A percentile compares a stretch with the other conserved stretches of the same genome.
Evolutionary conservation across 768 basidiomycete genomes (phyloP).

Genomic region (Boletus sp.): DNA sequence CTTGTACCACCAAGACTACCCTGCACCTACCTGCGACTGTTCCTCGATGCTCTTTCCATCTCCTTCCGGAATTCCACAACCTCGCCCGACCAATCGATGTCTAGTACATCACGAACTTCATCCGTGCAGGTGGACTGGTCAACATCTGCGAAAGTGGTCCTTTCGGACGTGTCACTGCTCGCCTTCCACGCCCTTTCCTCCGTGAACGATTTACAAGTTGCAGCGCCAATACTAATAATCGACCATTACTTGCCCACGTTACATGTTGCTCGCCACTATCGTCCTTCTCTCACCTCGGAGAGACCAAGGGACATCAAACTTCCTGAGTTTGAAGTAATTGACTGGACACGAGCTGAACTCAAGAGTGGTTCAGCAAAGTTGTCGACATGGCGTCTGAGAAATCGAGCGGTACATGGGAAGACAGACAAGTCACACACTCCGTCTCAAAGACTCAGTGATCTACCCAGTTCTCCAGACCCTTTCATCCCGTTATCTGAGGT

Average conservation of each 20-base stretch:
- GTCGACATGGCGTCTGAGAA: conserved; percentile 60
- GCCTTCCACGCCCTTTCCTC: conserved; percentile 37
- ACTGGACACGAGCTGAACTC: conserved; percentile 56
- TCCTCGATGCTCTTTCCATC: conserved; percentile 38
- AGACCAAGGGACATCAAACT: conserved; percentile 30
- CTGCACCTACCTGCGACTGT: conserved; percentile 51
- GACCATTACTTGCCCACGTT: conserved; percentile 65
- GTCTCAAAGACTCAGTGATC: conserved; percentile 12
- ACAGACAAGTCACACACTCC: conserved; percentile 18
- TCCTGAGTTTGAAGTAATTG: conserved; percentile 55
- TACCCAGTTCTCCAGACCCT: conserved; percentile 16
- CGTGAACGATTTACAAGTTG: conserved; percentile 25
- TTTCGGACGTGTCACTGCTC: conserved; percentile 57
- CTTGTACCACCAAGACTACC: conserved; percentile 52
- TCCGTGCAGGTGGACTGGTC: background rate
- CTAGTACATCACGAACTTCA: background rate
- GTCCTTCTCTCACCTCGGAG: conserved; percentile 34
- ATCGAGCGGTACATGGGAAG: conserved; percentile 21
- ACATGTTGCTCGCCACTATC: conserved; percentile 44
- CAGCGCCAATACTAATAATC: conserved; percentile 69
- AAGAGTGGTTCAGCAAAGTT: conserved; percentile 46
- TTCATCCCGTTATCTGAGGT: conserved; percentile 16
- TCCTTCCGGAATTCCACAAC: conserved; percentile 14
- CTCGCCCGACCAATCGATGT: conserved; percentile 1
- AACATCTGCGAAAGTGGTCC: conserved; percentile 16